phyloP scores from a whole-genome alignment of 805 yeast genomes.

The Cyberlindnera meyerae region DNA sequence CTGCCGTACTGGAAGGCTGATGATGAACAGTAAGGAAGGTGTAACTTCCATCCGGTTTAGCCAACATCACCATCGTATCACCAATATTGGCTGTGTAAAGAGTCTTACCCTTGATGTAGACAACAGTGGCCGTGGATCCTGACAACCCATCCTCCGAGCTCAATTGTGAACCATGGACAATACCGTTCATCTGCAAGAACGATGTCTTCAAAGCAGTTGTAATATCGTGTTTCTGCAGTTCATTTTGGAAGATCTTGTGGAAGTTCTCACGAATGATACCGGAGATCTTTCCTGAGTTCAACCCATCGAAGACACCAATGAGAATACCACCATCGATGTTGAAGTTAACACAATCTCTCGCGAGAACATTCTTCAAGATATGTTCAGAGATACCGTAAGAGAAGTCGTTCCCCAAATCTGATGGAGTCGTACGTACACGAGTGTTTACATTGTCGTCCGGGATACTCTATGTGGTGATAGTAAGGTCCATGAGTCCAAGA shows the following conservation, averaged over 20 bases:
- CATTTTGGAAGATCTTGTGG: conserved; percentile 62
- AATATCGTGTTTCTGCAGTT: conserved; percentile 49
- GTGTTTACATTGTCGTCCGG: conserved; percentile 83
- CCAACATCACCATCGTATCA: conserved; percentile 76
- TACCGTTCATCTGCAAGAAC: conserved; percentile 74
- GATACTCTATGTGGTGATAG: conserved; percentile 79
- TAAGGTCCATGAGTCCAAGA: conserved; percentile 91
- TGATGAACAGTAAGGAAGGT: conserved; percentile 70
- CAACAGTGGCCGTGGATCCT: conserved; percentile 82
- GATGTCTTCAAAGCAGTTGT: conserved; percentile 78
- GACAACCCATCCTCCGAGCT: conserved; percentile 64
- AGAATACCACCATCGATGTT: conserved; percentile 79
- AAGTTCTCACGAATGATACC: conserved; percentile 68
- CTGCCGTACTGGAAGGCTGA: conserved; percentile 73
- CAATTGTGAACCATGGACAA: conserved; percentile 51
- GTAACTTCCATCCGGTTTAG: conserved; percentile 78
- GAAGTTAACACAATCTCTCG: conserved; percentile 82
- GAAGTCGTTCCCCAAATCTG: conserved; percentile 59
- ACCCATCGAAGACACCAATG: conserved; percentile 81
- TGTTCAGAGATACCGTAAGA: conserved; percentile 91
- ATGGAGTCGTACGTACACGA: conserved; percentile 87
- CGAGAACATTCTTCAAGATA: conserved; percentile 65
- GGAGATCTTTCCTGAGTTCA: conserved; percentile 61
- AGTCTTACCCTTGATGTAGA: conserved; percentile 67
- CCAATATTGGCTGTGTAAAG: conserved; percentile 87